phyloP scores from a whole-genome alignment of 805 yeast species.

The Kregervanrija pseudodelftensis region DNA sequence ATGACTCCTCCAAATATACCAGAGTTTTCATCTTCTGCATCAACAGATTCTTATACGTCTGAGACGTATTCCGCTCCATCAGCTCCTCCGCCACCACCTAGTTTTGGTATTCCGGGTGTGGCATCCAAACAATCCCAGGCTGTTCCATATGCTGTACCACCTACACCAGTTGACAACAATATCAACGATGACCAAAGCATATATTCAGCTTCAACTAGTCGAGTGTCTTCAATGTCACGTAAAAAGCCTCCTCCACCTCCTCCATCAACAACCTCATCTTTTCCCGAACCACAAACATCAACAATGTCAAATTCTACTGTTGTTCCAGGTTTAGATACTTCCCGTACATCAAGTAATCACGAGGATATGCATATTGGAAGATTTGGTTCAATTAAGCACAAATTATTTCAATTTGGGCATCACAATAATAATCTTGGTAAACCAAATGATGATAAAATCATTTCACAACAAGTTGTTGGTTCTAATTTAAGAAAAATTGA shows the following conservation, averaged over 20 bases:
- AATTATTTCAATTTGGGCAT: slow-evolving; percentile 10
- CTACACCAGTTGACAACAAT: slow-evolving; percentile 18
- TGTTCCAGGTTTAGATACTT: too few relatives aligned
- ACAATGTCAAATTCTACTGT: too few relatives aligned
- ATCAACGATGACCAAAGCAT: too few relatives aligned
- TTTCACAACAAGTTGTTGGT: slow-evolving; percentile 40
- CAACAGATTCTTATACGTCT: slow-evolving; percentile 16
- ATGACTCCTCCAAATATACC: slow-evolving; percentile 1
- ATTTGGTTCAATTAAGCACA: slow-evolving; percentile 9
- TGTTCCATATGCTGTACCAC: slow-evolving; percentile 20
- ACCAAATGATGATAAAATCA: slow-evolving; percentile 27
- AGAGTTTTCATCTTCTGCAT: slow-evolving; percentile 14
- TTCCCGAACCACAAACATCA: slow-evolving; percentile 12
- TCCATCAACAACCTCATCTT: slow-evolving; percentile 11
- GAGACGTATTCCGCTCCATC: slow-evolving; percentile 7
- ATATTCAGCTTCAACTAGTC: too few relatives aligned
- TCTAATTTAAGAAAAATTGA: slow-evolving; percentile 52
- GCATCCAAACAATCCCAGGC: not conserved
- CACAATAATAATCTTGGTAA: slow-evolving; percentile 8
- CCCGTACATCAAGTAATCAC: too few relatives aligned
- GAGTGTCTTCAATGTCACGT: slow-evolving; percentile 7
- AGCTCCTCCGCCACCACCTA: slow-evolving; percentile 3
- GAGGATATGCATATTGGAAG: slow-evolving; percentile 2
- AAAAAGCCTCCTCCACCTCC: slow-evolving; percentile 26
- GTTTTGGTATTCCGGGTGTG: not conserved